These are phyloP conservation scores for Entomortierella lignicola DNA, from an alignment of 192 early-diverging fungal genomes.

Conservation along the genomic window DNA sequence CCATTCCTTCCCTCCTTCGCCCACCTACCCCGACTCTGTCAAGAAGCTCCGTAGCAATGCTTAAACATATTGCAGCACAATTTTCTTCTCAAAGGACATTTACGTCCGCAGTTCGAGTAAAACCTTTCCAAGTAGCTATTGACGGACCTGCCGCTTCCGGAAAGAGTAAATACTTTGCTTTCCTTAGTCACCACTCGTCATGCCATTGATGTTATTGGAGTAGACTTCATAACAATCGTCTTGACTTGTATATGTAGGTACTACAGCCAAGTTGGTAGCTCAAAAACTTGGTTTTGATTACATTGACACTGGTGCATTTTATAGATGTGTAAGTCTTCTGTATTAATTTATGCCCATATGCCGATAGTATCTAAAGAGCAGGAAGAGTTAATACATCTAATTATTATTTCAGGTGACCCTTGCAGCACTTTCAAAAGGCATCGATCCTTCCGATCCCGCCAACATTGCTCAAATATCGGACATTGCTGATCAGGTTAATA, in stretches of 20 bases:
- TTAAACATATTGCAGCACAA: background rate
- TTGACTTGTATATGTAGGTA: slow-evolving; percentile 49
- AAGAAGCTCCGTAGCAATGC: background rate
- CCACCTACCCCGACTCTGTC: too few species aligned
- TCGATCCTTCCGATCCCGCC: slow-evolving; percentile 53
- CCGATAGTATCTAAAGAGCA: too few species aligned
- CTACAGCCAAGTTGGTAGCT: slow-evolving; percentile 79
- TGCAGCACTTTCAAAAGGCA: slow-evolving; percentile 41
- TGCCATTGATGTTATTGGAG: background rate
- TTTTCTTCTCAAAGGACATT: background rate
- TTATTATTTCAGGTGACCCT: slow-evolving; percentile 50
- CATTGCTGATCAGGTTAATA: slow-evolving; percentile 30
- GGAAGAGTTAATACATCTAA: background rate
- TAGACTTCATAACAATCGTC: too few species aligned
- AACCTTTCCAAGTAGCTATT: slow-evolving; percentile 75
- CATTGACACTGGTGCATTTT: slow-evolving; percentile 83
- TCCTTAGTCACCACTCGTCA: too few species aligned
- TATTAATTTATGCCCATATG: too few species aligned
- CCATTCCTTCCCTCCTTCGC: too few species aligned
- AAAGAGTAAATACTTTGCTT: slow-evolving; percentile 67
- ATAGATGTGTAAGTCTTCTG: slow-evolving; percentile 57
- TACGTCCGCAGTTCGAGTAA: background rate
- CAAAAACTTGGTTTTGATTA: slow-evolving; percentile 74
- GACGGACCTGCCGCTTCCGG: slow-evolving; percentile 87
- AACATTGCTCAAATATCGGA: slow-evolving; percentile 38